Evolutionary conservation across 2,329 filamentous ascomycete species (phyloP), one percentile per base, ranked within the genome.

Genomic region (Ophiostoma novo-ulmi): DNA sequence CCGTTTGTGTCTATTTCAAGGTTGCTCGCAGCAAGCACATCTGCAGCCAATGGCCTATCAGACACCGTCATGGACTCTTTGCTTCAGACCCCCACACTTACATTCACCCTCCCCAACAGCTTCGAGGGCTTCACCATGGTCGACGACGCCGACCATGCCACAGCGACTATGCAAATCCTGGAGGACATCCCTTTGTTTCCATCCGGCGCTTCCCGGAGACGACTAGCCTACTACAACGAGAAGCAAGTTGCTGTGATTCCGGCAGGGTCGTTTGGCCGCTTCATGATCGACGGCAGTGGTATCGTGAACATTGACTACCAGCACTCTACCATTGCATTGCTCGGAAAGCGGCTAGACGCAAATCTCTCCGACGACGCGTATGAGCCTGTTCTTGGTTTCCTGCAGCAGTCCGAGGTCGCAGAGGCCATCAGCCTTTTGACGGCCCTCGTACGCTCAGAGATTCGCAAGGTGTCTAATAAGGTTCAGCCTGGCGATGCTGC

Each of bases 41-140:
- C 78, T 5, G 76, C 78, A 22, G 76, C 78, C 20, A 79, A 79
- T 26, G 79, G 79, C 8, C 75, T 75, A 31, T 77, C 79, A 10
- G 80, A 82, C 64, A 76, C 84, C 61, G 83, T 93, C 11, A 79
- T 90, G 52, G 81, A 85, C n/a, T 82, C 90, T 70, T 82, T 97
- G 14, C 86, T 89, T 71, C 85, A 84, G 71, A 90, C 93, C 70
- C 85, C 88, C 1, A 90, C 87, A 7, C 87, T 97, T 70, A 97
- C 94, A 38, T 89, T 96, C 74, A 83, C 85, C 14, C 84, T 97
- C n/a, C 89, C 92, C 0, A 80, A 85, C 0, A 80, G 85, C 41
- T 97, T 97, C 77, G 85, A 85, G 61, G 87, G 86, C 48, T 97
- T 96, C 75, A 87, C 89, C 72, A 87, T 94, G 14, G 88, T 91